Evolutionary conservation across 2,329 filamentous ascomycete species (phyloP).

Genomic region (Botrytis medusae): DNA sequence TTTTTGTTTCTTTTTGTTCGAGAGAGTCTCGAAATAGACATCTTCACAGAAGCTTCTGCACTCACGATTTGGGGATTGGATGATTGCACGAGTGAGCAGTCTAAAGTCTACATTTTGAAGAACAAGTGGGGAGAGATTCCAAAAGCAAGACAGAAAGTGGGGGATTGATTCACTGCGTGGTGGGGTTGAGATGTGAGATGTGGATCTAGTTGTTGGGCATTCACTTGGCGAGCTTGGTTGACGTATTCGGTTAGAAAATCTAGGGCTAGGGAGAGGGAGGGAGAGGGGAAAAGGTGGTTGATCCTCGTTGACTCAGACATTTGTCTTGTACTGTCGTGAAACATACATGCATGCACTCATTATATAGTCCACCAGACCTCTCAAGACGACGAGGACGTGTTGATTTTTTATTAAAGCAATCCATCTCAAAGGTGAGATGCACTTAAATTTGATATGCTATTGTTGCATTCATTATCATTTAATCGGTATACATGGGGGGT

Average conservation of each 20-base stretch:
- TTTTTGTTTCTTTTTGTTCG: too few relatives aligned
- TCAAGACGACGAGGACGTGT: neutral
- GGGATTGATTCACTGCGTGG: neutral
- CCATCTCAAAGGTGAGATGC: neutral
- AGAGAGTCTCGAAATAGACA: too few relatives aligned
- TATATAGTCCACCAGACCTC: neutral
- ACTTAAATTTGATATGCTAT: slow-evolving; percentile 12
- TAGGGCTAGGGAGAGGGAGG: neutral
- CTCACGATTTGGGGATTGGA: too few relatives aligned
- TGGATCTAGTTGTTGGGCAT: neutral
- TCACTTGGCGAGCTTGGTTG: neutral
- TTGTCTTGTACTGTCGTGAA: neutral
- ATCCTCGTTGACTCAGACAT: neutral
- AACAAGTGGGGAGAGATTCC: neutral
- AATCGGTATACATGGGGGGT: neutral
- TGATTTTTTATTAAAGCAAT: neutral
- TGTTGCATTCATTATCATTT: slow-evolving; percentile 18
- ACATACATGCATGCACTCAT: neutral
- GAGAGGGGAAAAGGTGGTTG: neutral
- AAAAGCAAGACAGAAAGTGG: neutral
- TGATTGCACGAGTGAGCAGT: too few relatives aligned
- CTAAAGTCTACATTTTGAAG: neutral
- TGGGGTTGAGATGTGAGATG: neutral
- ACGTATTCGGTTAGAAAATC: neutral
- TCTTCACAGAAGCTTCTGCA: too few relatives aligned